phyloP scores from a whole-genome alignment of 164 flowering plant species.

The Malania oleifera region DNA sequence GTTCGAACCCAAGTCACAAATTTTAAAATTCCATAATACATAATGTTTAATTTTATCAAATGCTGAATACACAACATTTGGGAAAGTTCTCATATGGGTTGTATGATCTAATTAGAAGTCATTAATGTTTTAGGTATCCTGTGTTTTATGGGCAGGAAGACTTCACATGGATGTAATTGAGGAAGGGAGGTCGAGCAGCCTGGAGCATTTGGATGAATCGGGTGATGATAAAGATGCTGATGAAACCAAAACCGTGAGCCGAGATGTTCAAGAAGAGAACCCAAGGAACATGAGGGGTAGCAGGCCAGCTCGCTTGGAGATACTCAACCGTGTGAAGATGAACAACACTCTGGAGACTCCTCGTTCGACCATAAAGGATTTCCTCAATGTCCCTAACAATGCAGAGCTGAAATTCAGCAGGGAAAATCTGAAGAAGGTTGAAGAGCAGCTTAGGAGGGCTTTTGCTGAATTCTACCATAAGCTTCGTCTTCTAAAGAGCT shows the following conservation, averaged over 20 bases:
- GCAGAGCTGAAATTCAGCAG: constrained; percentile 22
- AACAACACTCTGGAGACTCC: constrained; percentile 37
- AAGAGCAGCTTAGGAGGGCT: constrained; percentile 21
- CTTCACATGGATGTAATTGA: constrained; percentile 25
- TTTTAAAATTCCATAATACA: not conserved
- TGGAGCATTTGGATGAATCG: constrained; percentile 7
- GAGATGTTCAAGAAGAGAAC: constrained; percentile 1
- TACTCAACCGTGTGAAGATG: constrained; percentile 32
- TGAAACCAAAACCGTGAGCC: not conserved
- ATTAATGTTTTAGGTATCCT: no score
- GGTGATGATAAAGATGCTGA: constrained; percentile 6
- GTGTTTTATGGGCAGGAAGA: constrained; percentile 14
- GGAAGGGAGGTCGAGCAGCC: constrained; percentile 16
- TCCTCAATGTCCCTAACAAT: constrained; percentile 18
- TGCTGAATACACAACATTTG: no score
- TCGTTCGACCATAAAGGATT: constrained; percentile 32
- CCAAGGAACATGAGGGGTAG: not conserved
- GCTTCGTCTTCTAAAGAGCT: constrained; percentile 33
- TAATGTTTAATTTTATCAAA: not conserved
- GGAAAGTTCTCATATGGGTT: no score
- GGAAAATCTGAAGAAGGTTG: constrained; percentile 26
- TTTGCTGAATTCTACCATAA: constrained; percentile 28
- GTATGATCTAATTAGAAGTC: no score
- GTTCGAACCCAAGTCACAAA: not conserved
- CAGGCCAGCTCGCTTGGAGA: constrained; percentile 38